Evolutionary conservation across 1,139 yeast genomes (phyloP).

Genomic region (Kodamaea sp.): DNA sequence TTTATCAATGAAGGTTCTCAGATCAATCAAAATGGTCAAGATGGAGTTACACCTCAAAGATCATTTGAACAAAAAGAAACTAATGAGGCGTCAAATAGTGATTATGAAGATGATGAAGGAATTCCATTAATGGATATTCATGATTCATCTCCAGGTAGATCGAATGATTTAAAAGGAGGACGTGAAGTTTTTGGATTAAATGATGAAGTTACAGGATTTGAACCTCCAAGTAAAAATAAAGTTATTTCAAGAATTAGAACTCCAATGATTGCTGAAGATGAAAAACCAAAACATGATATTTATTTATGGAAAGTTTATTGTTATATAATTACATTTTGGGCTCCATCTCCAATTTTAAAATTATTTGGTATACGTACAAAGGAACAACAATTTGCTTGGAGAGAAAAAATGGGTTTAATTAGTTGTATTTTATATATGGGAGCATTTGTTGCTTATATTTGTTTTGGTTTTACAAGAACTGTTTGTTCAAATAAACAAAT

Average conservation of each 20-base stretch:
- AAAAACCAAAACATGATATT: conserved; percentile 27
- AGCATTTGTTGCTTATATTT: conserved; percentile 75
- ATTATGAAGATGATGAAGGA: conserved; percentile 34
- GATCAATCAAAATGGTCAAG: background rate
- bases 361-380: conserved; percentile 75
- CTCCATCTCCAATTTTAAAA: conserved; percentile 70
- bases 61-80: background rate
- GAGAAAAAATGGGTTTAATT: conserved; percentile 87
- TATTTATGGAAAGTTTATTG: conserved; percentile 84
- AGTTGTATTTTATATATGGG: conserved; percentile 73
- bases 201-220: conserved; percentile 43
- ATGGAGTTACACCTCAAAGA: background rate
- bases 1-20: conserved; percentile 6
- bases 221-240: conserved; percentile 25
- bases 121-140: conserved; percentile 45
- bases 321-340: conserved; percentile 81
- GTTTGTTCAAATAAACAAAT: conserved; percentile 59
- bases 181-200: conserved; percentile 58
- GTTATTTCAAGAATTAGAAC: conserved; percentile 19
- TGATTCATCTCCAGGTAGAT: conserved; percentile 12
- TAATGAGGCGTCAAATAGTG: conserved; percentile 6
- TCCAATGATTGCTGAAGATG: conserved; percentile 9
- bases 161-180: conserved; percentile 30
- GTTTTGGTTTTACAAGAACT: conserved; percentile 87
- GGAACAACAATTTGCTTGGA: conserved; percentile 92